Conservation (phyloP, 768 basidiomycete species). For the Boletus fagicola region DNA sequence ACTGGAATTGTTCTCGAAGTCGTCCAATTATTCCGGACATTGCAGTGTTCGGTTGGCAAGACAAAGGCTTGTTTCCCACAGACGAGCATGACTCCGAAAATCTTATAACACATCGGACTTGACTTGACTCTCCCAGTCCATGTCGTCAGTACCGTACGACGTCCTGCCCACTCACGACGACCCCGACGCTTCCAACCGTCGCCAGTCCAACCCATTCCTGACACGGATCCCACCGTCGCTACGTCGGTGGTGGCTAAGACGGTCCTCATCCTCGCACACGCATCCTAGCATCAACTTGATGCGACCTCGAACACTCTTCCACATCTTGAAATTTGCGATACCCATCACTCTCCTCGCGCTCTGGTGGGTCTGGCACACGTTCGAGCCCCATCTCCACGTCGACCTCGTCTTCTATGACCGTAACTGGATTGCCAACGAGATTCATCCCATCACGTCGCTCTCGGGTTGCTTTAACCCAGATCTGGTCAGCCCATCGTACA, state of each 20-base stretch:
- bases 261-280: not conserved
- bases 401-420: constrained; percentile 79
- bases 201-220: not conserved
- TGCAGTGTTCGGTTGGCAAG: too few species aligned
- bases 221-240: not conserved
- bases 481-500: constrained; percentile 63
- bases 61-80: too few species aligned
- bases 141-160: constrained; percentile 13
- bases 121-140: not conserved
- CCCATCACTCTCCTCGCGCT: constrained; percentile 29
- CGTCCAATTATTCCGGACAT: constrained; percentile 7
- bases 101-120: too few species aligned
- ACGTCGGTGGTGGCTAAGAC: constrained; percentile 12
- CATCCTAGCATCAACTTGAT: not conserved
- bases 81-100: too few species aligned
- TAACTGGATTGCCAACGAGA: constrained; percentile 69
- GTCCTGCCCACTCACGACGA: constrained; percentile 14
- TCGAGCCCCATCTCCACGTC: constrained; percentile 70
- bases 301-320: constrained; percentile 36
- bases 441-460: constrained; percentile 62
- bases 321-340: constrained; percentile 44
- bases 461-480: constrained; percentile 71
- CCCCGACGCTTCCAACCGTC: not conserved
- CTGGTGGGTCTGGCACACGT: constrained; percentile 48
- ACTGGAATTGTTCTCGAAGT: constrained; percentile 1